Base-by-base conservation (phyloP, 192 early-diverging fungal genomes). In the Dissophora ornata region DNA sequence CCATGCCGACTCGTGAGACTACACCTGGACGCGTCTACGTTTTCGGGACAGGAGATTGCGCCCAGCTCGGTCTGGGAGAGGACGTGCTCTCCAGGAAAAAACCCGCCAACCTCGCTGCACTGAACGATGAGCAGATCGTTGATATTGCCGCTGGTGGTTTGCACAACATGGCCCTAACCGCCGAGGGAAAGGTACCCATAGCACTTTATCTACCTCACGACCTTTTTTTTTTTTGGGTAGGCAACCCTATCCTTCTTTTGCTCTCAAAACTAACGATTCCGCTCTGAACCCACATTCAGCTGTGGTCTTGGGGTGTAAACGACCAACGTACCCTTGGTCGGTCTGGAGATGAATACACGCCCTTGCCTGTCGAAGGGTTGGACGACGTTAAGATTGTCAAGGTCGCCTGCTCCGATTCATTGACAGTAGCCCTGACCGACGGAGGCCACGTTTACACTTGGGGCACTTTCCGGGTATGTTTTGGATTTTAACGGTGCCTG, bases 251-350 rank as follows among this genome's bases (percentile, higher is more conserved):
- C n/a, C n/a, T n/a, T n/a, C n/a, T n/a, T n/a, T n/a, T n/a, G n/a
- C n/a, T n/a, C n/a, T n/a, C n/a, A n/a, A n/a, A n/a, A n/a, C n/a
- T n/a, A n/a, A n/a, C n/a, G n/a, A n/a, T n/a, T n/a, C n/a, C n/a
- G n/a, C n/a, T n/a, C n/a, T n/a, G n/a, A n/a, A n/a, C n/a, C n/a
- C n/a, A n/a, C n/a, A n/a, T n/a, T n/a, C 73, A 87, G 87, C 69
- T 98, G 51, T 98, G 88, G 81, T 91, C 91, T 46, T 98, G 97
- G 97, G 97, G 97, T 0, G 96, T 96, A 83, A 97, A 97, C 79
- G 97, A 98, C 82, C 91, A 98, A 63, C 80, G 83, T 51, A 92
- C 93, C 15, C 84, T 98, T n/a, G 96, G 91, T 33, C 82, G 92
- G 19, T 75, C 56, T 12, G 84, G 81, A 51, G 85, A 88, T 50